Evolutionary conservation across 148 eudicot species (phyloP).

Genomic region (Polygonum maritimum): DNA sequence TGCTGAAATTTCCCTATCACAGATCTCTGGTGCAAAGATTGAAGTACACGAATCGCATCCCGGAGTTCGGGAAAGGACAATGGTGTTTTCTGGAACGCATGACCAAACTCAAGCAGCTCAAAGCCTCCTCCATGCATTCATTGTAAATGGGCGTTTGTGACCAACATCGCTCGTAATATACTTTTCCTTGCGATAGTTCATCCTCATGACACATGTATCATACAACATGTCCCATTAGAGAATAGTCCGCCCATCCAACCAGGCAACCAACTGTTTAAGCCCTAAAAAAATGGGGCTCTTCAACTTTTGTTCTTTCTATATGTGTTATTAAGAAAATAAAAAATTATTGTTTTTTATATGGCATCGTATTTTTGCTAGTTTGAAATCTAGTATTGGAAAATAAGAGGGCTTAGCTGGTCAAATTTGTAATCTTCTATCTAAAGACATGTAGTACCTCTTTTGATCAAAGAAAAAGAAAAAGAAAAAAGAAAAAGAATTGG

Average conservation of each 20-base stretch:
- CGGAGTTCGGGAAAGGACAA: conserved; percentile 35
- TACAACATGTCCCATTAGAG: background rate
- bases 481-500: too few relatives aligned
- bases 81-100: conserved; percentile 69
- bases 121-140: conserved; percentile 81
- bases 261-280: background rate
- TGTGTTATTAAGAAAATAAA: background rate
- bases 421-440: background rate
- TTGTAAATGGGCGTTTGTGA: conserved; percentile 47
- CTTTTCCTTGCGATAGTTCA: background rate
- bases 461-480: too few relatives aligned
- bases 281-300: background rate
- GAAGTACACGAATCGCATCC: conserved; percentile 44
- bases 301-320: background rate
- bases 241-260: background rate
- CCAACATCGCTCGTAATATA: background rate
- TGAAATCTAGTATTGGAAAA: background rate
- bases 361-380: background rate
- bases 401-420: background rate
- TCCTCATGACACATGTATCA: background rate
- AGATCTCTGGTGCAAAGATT: conserved; percentile 87
- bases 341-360: background rate
- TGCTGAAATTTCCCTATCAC: conserved; percentile 3
- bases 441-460: too few relatives aligned
- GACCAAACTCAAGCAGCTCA: conserved; percentile 86